These are phyloP conservation scores for Salicornia ramosissima DNA, from an alignment of 148 eudicot genomes.

Conservation along the genomic window DNA sequence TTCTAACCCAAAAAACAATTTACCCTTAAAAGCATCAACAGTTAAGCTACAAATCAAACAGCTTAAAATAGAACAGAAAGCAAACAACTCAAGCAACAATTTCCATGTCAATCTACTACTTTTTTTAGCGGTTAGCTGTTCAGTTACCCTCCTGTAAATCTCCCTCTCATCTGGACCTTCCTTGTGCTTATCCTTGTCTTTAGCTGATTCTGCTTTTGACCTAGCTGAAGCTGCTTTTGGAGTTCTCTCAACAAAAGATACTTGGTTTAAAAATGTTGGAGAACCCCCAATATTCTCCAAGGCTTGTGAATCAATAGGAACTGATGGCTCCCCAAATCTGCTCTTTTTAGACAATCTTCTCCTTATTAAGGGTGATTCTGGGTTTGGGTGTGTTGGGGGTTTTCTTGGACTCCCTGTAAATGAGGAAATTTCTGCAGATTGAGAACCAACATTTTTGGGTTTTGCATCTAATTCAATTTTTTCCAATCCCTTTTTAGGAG, in stretches of 20 bases:
- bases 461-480: constrained; percentile 6
- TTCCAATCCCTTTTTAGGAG: not conserved
- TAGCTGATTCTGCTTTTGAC: not conserved
- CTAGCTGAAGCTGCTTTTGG: constrained; percentile 30
- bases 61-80: constrained; percentile 40
- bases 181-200: constrained; percentile 24
- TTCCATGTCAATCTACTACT: constrained; percentile 42
- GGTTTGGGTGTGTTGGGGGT: constrained; percentile 45
- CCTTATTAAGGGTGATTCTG: constrained; percentile 30
- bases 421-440: constrained; percentile 43
- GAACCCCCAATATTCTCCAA: constrained; percentile 15
- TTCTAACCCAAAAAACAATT: constrained; percentile 38
- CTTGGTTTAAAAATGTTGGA: not conserved
- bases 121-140: constrained; percentile 38
- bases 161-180: constrained; percentile 54
- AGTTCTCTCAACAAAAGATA: constrained; percentile 32
- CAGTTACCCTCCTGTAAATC: constrained; percentile 60
- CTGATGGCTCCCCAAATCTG: constrained; percentile 70
- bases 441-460: not conserved
- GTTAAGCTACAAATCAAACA: constrained; percentile 47
- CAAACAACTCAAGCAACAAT: constrained; percentile 43
- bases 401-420: constrained; percentile 33
- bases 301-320: constrained; percentile 29
- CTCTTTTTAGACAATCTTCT: constrained; percentile 42
- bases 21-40: constrained; percentile 30